These are phyloP conservation scores for Hypoxylon fragiforme DNA, from an alignment of 495 filamentous ascomycete species.

Conservation along the genomic window DNA sequence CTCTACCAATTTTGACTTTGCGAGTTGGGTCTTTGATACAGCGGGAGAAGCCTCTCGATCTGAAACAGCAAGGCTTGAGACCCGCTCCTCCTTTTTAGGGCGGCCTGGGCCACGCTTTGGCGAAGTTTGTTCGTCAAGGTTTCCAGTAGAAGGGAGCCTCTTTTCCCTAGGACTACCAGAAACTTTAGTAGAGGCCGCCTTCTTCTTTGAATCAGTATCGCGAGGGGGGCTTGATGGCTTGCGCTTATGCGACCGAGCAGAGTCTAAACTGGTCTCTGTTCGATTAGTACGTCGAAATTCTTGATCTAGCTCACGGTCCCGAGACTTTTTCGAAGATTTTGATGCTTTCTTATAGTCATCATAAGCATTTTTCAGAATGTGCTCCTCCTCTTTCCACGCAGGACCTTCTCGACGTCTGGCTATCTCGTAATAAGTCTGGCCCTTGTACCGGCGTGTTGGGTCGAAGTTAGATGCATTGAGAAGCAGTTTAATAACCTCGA, in stretches of 20 bases:
- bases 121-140: constrained; percentile 47
- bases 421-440: constrained; percentile 81
- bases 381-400: constrained; percentile 85
- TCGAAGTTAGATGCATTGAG: constrained; percentile 78
- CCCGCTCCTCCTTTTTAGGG: constrained; percentile 53
- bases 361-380: constrained; percentile 78
- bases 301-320: constrained; percentile 60
- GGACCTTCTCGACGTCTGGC: constrained; percentile 79
- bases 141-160: constrained; percentile 41
- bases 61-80: constrained; percentile 48
- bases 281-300: constrained; percentile 53
- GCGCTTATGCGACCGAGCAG: constrained; percentile 47
- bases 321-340: constrained; percentile 48
- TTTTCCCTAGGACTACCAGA: constrained; percentile 49
- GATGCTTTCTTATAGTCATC: constrained; percentile 61
- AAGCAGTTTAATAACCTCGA: constrained; percentile 77
- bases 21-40: constrained; percentile 41
- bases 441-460: constrained; percentile 69
- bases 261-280: constrained; percentile 50
- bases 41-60: constrained; percentile 58
- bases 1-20: constrained; percentile 51
- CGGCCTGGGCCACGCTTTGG: constrained; percentile 53
- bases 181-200: constrained; percentile 36
- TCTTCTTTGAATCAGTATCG: constrained; percentile 46
- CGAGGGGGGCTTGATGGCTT: constrained; percentile 53